Base-by-base conservation (phyloP, 2,329 filamentous ascomycete genomes). In the Stromatinia cepivora region DNA sequence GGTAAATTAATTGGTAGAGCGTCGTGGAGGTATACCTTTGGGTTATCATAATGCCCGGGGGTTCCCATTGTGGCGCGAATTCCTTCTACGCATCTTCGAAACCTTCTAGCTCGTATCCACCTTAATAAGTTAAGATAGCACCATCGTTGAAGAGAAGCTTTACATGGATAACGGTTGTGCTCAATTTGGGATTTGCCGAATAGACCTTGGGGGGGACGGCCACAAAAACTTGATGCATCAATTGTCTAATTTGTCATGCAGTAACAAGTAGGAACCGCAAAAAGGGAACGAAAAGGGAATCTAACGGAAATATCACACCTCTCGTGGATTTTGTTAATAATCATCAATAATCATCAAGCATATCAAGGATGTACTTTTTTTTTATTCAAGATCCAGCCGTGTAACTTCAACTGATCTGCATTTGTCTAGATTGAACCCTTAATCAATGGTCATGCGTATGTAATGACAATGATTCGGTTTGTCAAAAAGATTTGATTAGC, bases 41-140 rank as follows among this genome's bases (percentile, higher is more conserved):
- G 45, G 31, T 46, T 46, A 46, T 34, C 42, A 59, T 45, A 59
- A 20, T 20, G 31, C 53, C 50, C 31, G 11, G 39, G 34, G 54
- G 59, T 10, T 67, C 59, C 42, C 22, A 62, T 46, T 48, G 66
- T 68, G 48, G 48, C 58, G 39, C 46, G 4, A 69, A 56, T 42
- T 66, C 67, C 67, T 69, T 69, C 67, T 66, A 69, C 52, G 67
- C 67, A 52, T 64, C 61, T 42, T 69, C 67, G n/a, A 69, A 66
- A 66, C 31, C 67, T 69, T 69, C 67, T 69, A 66, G 67, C 61
- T 46, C 25, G 20, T 25, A 52, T 58, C 67, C 67, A 69, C 67
- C 10, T 42, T 42, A 15, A 42, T 15, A 42, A 42, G 9, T 42
- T 28, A 10, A 45, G 42, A 58, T 66, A 66, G 67, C 45, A 62